Conservation (phyloP, 495 filamentous ascomycete species). For the Pyrenula massariospora region DNA sequence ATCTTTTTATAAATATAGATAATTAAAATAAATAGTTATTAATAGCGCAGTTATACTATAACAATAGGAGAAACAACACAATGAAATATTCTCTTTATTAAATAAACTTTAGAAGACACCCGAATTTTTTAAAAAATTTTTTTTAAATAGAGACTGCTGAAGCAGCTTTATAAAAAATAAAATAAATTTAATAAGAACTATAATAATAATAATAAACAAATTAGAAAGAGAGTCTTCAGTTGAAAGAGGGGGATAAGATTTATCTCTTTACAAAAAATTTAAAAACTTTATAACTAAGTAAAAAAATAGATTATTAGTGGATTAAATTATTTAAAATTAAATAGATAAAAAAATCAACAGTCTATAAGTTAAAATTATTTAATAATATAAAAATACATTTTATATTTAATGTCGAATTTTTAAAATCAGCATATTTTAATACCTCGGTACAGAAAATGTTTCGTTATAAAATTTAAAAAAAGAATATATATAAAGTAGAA, state of each 20-base stretch:
- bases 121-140: not conserved
- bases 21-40: not conserved
- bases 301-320: not conserved
- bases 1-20: not conserved
- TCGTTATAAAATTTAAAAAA: not conserved
- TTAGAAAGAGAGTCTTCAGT: not conserved
- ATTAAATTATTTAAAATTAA: not conserved
- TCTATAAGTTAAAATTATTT: not conserved
- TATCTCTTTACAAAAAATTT: slow-evolving; percentile 1
- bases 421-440: not conserved
- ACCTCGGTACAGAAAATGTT: not conserved
- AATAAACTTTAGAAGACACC: not conserved
- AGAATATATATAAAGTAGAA: too few species aligned
- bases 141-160: not conserved
- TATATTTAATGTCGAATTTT: not conserved
- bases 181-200: too few species aligned
- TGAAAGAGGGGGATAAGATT: not conserved
- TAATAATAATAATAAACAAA: not conserved
- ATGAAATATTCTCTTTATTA: not conserved
- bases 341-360: not conserved
- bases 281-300: not conserved
- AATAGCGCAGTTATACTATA: not conserved
- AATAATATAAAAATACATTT: not conserved
- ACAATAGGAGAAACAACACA: not conserved
- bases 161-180: not conserved